Base-by-base conservation (phyloP, 352 stramenopile genomes). In the Pythium scleroteichum region DNA sequence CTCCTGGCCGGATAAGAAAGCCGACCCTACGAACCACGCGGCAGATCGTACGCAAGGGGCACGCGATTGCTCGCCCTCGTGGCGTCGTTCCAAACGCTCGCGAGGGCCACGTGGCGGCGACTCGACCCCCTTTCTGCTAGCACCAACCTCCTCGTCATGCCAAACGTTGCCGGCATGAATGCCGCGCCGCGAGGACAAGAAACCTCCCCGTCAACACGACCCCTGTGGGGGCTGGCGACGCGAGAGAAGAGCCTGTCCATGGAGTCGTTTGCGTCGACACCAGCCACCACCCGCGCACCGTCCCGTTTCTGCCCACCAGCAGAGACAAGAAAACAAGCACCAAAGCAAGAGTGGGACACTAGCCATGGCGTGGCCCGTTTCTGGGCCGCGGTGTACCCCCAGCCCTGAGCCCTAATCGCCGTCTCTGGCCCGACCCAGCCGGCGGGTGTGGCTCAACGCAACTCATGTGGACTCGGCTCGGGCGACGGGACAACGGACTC, bases 401-500 rank as follows among this genome's bases (percentile, higher is more conserved):
- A 20, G 13, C 38, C 38, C 13, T 44, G 13, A 7, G 13, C 38
- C 38, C 38, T 44, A 44, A 44, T 20, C 38, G 4, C 38, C 17
- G 17, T 44, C 38, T n/a, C 38, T 44, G 38, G 38, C 13, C 38
- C 38, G 38, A 44, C 38, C 13, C 7, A 44, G 38, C 7, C 13
- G 38, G 38, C 38, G 17, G 38, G 13, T 20, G 13, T 14, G 33
- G 8, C 33, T 14, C 33, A 39, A 39, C 33, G 38, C 38, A 44
- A 44, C 38, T 44, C 38, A 44, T 17, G 13, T 17, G 5, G 38
- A n/a, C 8, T 14, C 33, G 33, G 14, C 33, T 14, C 14, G 38
- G 38, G 38, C 38, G 58, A 54, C 40, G 41, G 48, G 58, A 59
- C 58, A 65, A 58, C 58, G 39, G 38, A 13, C 29, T 45, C 27